Percentiles rank a stretch among this genome's conserved stretches.
These are phyloP conservation scores for Leccinum ochraceum DNA, from an alignment of 768 basidiomycete genomes.

Conservation along the genomic window DNA sequence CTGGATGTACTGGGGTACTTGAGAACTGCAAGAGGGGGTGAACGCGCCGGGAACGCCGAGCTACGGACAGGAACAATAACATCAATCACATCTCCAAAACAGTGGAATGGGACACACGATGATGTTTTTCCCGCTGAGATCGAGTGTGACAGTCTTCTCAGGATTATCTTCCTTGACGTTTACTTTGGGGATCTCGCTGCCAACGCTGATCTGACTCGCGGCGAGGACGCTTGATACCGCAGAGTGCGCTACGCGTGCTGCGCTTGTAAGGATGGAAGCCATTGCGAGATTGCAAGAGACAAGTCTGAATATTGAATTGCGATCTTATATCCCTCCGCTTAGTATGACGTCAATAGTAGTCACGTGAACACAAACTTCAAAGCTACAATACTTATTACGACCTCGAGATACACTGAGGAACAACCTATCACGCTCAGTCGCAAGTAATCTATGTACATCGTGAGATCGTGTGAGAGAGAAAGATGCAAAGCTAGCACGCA, in stretches of 20 bases:
- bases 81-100: neutral
- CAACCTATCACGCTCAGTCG: conserved; percentile 66
- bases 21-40: conserved; percentile 67
- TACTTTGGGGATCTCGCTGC: conserved; percentile 46
- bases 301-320: too few species aligned
- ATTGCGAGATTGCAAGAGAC: conserved; percentile 29
- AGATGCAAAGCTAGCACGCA: conserved; percentile 38
- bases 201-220: conserved; percentile 41
- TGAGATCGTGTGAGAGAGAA: neutral
- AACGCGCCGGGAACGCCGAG: conserved; percentile 80
- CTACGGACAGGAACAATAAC: conserved; percentile 31
- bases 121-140: conserved; percentile 59
- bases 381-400: too few species aligned
- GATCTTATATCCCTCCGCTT: too few species aligned
- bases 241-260: conserved; percentile 55
- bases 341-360: too few species aligned
- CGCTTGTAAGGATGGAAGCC: conserved; percentile 47
- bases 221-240: conserved; percentile 52
- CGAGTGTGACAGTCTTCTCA: conserved; percentile 41
- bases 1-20: conserved; percentile 64
- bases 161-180: conserved; percentile 63
- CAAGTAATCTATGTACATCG: conserved; percentile 66
- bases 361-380: too few species aligned
- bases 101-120: conserved; percentile 45
- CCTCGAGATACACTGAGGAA: conserved; percentile 75